A percentile compares a stretch with the other conserved stretches of the same genome.
Conservation (phyloP, 176 grass and related monocot species). For the Pontederia paniculata region DNA sequence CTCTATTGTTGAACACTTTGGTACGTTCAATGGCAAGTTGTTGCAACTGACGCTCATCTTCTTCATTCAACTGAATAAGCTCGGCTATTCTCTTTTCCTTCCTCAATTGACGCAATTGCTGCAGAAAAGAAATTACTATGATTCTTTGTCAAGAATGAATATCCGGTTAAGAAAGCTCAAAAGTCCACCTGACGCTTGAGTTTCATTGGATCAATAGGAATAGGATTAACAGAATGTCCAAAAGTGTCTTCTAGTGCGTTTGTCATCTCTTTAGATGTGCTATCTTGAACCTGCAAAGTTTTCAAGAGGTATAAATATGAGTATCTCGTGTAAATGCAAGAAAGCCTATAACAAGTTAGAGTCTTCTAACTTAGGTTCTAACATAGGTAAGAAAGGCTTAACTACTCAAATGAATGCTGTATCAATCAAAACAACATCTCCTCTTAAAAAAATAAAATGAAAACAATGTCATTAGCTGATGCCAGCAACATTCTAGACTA, state of each 20-base stretch:
- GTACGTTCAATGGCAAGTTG: constrained; percentile 14
- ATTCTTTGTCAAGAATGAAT: background rate
- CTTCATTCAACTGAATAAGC: constrained; percentile 12
- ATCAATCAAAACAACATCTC: no score
- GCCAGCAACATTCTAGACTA: no score
- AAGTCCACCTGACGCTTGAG: background rate
- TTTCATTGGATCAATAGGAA: constrained; percentile 10
- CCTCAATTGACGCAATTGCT: constrained; percentile 9
- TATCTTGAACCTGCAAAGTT: background rate
- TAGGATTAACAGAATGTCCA: background rate
- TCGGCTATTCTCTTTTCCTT: constrained; percentile 3
- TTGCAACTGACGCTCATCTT: constrained; percentile 19
- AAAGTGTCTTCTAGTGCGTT: background rate
- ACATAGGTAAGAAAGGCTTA: no score
- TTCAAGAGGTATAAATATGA: background rate
- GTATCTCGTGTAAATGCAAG: background rate
- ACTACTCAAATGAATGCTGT: no score
- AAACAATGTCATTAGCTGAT: no score
- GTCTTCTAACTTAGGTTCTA: background rate
- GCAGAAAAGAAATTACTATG: background rate
- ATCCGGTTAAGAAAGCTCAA: background rate
- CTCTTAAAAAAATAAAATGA: no score
- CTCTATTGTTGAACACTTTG: constrained; percentile 10
- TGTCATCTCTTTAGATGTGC: background rate
- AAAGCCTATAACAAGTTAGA: background rate